A percentile compares a stretch with the other conserved stretches of the same genome.
These are phyloP conservation scores for Xylaria sp. DNA, from an alignment of 2,329 filamentous ascomycete genomes.

Conservation along the genomic window DNA sequence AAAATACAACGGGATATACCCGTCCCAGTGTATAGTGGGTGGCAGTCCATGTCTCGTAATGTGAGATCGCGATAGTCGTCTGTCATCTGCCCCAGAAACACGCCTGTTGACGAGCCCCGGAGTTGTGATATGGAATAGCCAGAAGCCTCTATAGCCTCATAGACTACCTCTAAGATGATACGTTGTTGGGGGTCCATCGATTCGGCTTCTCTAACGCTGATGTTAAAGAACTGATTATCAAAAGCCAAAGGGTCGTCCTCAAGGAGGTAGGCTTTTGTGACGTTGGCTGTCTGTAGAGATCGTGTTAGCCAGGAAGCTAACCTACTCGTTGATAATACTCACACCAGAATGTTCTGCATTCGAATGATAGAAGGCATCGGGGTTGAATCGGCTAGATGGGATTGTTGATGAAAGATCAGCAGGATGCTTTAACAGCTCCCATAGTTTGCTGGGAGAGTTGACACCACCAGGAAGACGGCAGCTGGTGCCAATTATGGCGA, in stretches of 20 bases:
- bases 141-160: conserved; percentile 3
- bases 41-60: neutral
- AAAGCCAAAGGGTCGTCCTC: conserved; percentile 4
- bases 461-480: conserved; percentile 26
- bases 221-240: conserved; percentile 18
- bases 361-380: conserved; percentile 41
- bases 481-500: conserved; percentile 28
- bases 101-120: neutral
- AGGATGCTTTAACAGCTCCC: conserved; percentile 21
- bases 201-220: conserved; percentile 21
- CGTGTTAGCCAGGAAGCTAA: neutral
- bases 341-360: neutral
- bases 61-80: conserved; percentile 10
- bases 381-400: conserved; percentile 42
- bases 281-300: conserved; percentile 30
- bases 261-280: neutral
- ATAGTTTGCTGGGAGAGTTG: conserved; percentile 23
- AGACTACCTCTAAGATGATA: conserved; percentile 13
- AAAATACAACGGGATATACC: conserved; percentile 25
- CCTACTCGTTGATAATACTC: neutral
- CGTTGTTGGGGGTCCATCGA: conserved; percentile 23
- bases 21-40: conserved; percentile 6
- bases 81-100: conserved; percentile 13
- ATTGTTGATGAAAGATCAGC: conserved; percentile 28
- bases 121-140: conserved; percentile 10